phyloP scores from a whole-genome alignment of 2,329 filamentous ascomycete genomes.

The Exophiala oligosperma region DNA sequence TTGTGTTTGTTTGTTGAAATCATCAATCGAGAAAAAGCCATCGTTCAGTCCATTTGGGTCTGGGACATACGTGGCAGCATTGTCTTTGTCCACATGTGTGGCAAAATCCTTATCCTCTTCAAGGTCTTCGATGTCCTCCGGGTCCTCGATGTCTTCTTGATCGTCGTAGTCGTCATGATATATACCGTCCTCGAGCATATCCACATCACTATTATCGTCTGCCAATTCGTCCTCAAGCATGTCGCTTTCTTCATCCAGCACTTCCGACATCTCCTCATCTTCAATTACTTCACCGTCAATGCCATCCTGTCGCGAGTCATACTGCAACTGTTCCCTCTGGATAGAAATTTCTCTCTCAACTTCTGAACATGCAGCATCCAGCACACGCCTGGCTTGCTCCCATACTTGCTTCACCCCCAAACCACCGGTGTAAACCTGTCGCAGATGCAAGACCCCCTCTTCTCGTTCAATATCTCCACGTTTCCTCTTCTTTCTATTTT shows the following conservation, averaged over 20 bases:
- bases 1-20: conserved; percentile 93
- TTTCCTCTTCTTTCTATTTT: conserved; percentile 49
- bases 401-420: conserved; percentile 89
- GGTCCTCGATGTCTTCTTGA: conserved; percentile 39
- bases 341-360: conserved; percentile 30
- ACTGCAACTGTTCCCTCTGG: conserved; percentile 34
- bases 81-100: conserved; percentile 33
- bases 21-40: conserved; percentile 95
- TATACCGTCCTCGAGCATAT: conserved; percentile 30
- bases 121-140: conserved; percentile 34
- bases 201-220: conserved; percentile 7
- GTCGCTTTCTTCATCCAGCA: conserved; percentile 19
- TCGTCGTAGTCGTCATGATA: conserved; percentile 30
- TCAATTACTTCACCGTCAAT: conserved; percentile 15
- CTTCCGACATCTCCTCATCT: conserved; percentile 18
- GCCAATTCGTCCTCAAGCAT: conserved; percentile 13
- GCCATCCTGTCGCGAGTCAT: background rate
- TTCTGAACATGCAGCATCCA: conserved; percentile 45
- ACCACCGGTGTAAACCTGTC: conserved; percentile 80
- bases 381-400: conserved; percentile 86
- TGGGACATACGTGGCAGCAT: conserved; percentile 60
- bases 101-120: conserved; percentile 31
- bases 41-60: conserved; percentile 90
- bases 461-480: conserved; percentile 40
- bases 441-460: conserved; percentile 67